Base-by-base conservation (phyloP, 208 protist genomes). In the Crithidia acanthocephali region DNA sequence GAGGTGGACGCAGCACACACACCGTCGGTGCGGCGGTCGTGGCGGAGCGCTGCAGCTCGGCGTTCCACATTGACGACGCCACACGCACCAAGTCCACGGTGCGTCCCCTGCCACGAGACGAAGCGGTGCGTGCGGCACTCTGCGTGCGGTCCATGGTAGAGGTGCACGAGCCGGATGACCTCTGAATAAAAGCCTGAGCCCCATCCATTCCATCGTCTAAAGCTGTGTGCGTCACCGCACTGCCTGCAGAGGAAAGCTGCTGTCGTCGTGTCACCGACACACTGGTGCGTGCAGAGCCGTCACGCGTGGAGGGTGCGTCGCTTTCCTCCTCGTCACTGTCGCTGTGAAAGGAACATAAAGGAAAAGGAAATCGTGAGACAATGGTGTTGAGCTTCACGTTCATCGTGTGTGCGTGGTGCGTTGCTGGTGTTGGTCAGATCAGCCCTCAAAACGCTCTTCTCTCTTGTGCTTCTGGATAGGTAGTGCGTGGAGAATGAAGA, bases 41-140 rank as follows among this genome's bases (percentile, higher is more conserved):
- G 13, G 48, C 51, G 15, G 44, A 32, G 33, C 51, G 48, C 56
- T 59, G 15, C 33, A 84, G 65, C 33, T 84, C 74, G n/a, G 47
- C 40, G 33, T 84, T 77, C 79, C 79, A 84, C 22, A 59, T 9
- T 5, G 25, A 37, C 20, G 68, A 64, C 6, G 57, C 66, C 11
- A 80, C 30, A 22, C 58, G 45, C 4, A 13, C 20, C 56, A 74
- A 37, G 47, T 66, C 48, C 3, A 60, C 22, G 44, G 16, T 13
- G 18, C 44, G 44, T 9, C 18, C 5, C 3, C 18, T 48, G 25
- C 1, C 27, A 22, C n/a, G 52, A 18, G 32, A 10, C 6, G 23
- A 2, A 28, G 3, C 9, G 2, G 2, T 22, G 4, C 22, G 45
- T 2, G 30, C n/a, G 23, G 44, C 44, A n/a, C 7, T 30, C 8